Evolutionary conservation across 768 basidiomycete genomes (phyloP), one percentile per base, ranked within the genome.

Genomic region (Pulveroboletus frians): DNA sequence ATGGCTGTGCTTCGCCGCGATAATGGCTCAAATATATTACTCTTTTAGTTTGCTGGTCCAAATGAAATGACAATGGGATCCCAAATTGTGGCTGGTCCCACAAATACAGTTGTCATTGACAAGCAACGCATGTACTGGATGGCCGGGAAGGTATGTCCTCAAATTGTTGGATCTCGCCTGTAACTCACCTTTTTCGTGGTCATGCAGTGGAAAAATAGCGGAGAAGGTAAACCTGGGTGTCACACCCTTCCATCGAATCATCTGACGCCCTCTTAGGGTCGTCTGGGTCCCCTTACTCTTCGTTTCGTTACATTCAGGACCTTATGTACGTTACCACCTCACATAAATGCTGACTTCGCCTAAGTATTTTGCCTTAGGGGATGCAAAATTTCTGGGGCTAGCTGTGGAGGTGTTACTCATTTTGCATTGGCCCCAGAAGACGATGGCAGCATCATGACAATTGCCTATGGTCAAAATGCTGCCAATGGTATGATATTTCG

Each of bases 121-220:
- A 82, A 77, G 41, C 85, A 90, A 59, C 76, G 78, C n/a, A 88
- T 92, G 82, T 90, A 82, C 60, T 93, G 78, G 77, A 88, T 86
- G 82, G 86, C 85, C 37, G 88, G 85, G 32, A 92, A 86, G 74
- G 85, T 80, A 56, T 58, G 64, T 44, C 29, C 5, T 48, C 23
- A 43, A 32, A 46, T 43, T 35, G 27, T 46, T 4, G 30, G 32
- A 29, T 49, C 21, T 18, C 35, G 5, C 17, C 43, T 41, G 5
- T 13, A 43, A n/a, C 17, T 30, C 45, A 51, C 15, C 31, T 37
- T 47, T 18, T 23, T 46, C 26, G 46, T 50, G 50, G 57, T 69
- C 37, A 59, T 61, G 35, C 65, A 92, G 81, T 98, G 90, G 89
- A 97, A 97, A 69, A 89, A 84, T 55, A 92, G 91, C 6, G 94